A percentile compares a stretch with the other conserved stretches of the same genome.
phyloP scores from a whole-genome alignment of 148 eudicot genomes.

The Hydrangea macrophylla region DNA sequence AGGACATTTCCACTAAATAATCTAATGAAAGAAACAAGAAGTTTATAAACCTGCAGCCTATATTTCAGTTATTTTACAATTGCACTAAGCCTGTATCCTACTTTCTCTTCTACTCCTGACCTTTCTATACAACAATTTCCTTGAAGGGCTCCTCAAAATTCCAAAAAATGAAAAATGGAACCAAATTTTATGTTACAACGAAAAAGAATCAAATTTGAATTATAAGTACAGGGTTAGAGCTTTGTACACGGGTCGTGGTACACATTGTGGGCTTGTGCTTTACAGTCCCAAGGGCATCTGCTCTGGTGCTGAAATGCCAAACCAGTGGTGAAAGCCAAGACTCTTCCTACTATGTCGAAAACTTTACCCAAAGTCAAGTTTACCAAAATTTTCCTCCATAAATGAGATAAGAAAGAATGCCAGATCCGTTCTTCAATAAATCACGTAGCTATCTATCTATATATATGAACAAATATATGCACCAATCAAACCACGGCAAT shows the following conservation, averaged over 20 bases:
- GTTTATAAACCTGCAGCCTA: conserved; percentile 11
- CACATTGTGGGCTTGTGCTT: conserved; percentile 11
- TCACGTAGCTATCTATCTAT: conserved; percentile 3
- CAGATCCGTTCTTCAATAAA: conserved; percentile 1
- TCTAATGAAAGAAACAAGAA: background rate
- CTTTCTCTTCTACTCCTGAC: conserved; percentile 18
- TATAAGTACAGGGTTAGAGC: conserved; percentile 22
- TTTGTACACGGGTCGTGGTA: conserved; percentile 23
- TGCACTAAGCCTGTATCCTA: conserved; percentile 29
- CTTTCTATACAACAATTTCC: conserved; percentile 31
- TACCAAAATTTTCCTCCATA: background rate
- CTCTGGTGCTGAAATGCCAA: background rate
- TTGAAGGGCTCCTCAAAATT: conserved; percentile 21
- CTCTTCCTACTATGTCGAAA: background rate
- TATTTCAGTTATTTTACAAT: conserved; percentile 10
- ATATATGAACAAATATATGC: no score
- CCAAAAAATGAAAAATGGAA: conserved; percentile 6
- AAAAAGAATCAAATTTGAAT: conserved; percentile 30
- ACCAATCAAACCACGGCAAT: background rate
- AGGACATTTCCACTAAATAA: background rate
- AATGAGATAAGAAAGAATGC: conserved; percentile 2
- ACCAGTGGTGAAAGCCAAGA: conserved; percentile 8
- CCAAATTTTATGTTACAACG: conserved; percentile 24
- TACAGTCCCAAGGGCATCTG: conserved; percentile 13
- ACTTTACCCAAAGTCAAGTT: conserved; percentile 7